Percentiles rank a stretch among this genome's conserved stretches.
phyloP scores from a whole-genome alignment of 352 stramenopile genomes.

The Phytophthora pseudosyringae region DNA sequence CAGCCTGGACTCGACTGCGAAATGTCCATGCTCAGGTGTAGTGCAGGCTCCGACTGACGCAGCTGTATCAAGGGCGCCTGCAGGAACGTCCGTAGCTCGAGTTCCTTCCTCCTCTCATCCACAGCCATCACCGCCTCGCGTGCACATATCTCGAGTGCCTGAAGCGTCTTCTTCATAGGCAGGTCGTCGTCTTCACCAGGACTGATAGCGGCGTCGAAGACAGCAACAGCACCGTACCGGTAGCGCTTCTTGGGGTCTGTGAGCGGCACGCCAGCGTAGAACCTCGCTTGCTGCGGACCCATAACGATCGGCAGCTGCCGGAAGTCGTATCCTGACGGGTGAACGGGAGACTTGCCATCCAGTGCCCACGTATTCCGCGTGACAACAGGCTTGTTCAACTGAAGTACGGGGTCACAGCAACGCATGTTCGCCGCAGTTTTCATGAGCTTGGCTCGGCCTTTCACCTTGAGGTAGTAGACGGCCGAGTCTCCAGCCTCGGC shows the following conservation, averaged over 20 bases:
- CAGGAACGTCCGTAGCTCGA: conserved; percentile 64
- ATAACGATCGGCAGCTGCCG: conserved; percentile 68
- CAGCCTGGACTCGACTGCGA: conserved; percentile 17
- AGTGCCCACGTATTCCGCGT: conserved; percentile 54
- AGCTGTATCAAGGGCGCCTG: conserved; percentile 51
- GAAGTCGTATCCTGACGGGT: conserved; percentile 55
- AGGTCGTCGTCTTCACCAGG: conserved; percentile 45
- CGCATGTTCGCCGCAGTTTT: conserved; percentile 61
- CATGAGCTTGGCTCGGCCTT: conserved; percentile 53
- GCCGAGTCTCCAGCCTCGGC: conserved; percentile 22
- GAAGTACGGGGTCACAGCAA: conserved; percentile 75
- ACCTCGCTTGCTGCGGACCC: conserved; percentile 69
- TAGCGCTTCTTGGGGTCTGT: conserved; percentile 47
- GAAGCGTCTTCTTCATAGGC: conserved; percentile 40
- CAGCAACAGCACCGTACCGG: conserved; percentile 61
- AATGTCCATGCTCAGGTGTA: conserved; percentile 40
- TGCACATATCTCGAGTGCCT: conserved; percentile 46
- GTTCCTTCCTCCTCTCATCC: conserved; percentile 50
- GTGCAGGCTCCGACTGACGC: conserved; percentile 53
- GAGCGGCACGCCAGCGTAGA: conserved; percentile 76
- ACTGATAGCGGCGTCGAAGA: conserved; percentile 64
- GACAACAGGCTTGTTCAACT: conserved; percentile 45
- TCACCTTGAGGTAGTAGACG: conserved; percentile 59
- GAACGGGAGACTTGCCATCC: conserved; percentile 26
- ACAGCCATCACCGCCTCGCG: conserved; percentile 44